Percentiles rank a stretch among this genome's conserved stretches.
Conservation (phyloP, 441 rosid genomes). For the Pelargonium fulgidum region DNA sequence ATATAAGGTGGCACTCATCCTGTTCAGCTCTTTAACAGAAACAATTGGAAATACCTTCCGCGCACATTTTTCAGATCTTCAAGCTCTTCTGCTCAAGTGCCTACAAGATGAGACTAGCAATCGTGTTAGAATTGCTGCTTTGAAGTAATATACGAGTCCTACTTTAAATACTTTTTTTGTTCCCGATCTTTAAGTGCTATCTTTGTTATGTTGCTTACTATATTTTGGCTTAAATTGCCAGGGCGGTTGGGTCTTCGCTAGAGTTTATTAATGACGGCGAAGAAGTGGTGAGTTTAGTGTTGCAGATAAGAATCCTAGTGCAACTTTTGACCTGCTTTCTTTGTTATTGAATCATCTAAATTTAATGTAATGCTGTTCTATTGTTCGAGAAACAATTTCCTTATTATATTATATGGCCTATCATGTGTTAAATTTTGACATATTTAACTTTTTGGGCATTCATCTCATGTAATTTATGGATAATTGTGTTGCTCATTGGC, state of each 20-base stretch:
- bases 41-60: constrained; percentile 85
- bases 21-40: constrained; percentile 97
- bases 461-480: no score
- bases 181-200: constrained; percentile 4
- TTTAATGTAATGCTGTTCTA: background rate
- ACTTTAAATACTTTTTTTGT: background rate
- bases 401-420: no score
- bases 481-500: no score
- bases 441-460: no score
- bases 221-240: constrained; percentile 21
- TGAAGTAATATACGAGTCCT: constrained; percentile 51
- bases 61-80: constrained; percentile 80
- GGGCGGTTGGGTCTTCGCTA: constrained; percentile 97
- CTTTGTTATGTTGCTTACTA: constrained; percentile 14
- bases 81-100: constrained; percentile 88
- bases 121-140: constrained; percentile 95
- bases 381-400: background rate
- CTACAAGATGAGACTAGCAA: constrained; percentile 89
- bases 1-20: constrained; percentile 82
- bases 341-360: background rate
- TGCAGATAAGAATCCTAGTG: background rate
- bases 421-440: no score
- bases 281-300: constrained; percentile 68
- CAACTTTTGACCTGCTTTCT: background rate
- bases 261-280: constrained; percentile 77